Evolutionary conservation across 257 asterid genomes (phyloP).

Genomic region (Petunia secreta): DNA sequence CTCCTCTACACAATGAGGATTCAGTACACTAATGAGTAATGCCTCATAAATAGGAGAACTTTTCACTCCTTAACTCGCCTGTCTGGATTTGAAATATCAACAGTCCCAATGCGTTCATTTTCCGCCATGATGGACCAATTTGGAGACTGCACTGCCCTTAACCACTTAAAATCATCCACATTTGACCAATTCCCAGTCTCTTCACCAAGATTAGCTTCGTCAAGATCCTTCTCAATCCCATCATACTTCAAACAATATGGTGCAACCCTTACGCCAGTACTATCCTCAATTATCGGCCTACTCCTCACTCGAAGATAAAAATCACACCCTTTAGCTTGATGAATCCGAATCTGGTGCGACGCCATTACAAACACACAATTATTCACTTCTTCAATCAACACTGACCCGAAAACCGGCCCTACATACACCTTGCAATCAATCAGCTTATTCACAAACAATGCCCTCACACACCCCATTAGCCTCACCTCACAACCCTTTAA

Average conservation of each 20-base stretch:
- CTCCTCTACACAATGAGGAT: not conserved
- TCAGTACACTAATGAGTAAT: not conserved
- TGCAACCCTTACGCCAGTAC: slow-evolving; percentile 67
- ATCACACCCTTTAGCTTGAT: slow-evolving; percentile 67
- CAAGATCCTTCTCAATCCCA: slow-evolving; percentile 66
- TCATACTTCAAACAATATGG: slow-evolving; percentile 69
- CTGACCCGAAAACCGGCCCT: slow-evolving; percentile 67
- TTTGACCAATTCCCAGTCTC: slow-evolving; percentile 86
- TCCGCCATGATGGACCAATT: slow-evolving; percentile 81
- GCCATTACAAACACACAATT: slow-evolving; percentile 71
- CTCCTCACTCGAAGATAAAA: slow-evolving; percentile 82
- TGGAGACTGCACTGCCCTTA: slow-evolving; percentile 84
- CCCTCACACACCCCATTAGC: slow-evolving; percentile 73
- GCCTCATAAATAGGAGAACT: not conserved
- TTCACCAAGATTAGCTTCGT: slow-evolving; percentile 70
- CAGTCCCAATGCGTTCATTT: slow-evolving; percentile 45
- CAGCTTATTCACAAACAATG: slow-evolving; percentile 71
- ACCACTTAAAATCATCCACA: slow-evolving; percentile 90
- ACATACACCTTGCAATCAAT: slow-evolving; percentile 60
- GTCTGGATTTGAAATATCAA: slow-evolving; percentile 43
- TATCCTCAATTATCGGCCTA: slow-evolving; percentile 89
- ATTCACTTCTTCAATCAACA: slow-evolving; percentile 74
- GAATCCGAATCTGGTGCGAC: slow-evolving; percentile 86
- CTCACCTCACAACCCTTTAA: slow-evolving; percentile 69
- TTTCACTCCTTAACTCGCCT: not conserved